Evolutionary conservation across 2,329 filamentous ascomycete genomes (phyloP).

Genomic region (Fonsecaea pedrosoi): DNA sequence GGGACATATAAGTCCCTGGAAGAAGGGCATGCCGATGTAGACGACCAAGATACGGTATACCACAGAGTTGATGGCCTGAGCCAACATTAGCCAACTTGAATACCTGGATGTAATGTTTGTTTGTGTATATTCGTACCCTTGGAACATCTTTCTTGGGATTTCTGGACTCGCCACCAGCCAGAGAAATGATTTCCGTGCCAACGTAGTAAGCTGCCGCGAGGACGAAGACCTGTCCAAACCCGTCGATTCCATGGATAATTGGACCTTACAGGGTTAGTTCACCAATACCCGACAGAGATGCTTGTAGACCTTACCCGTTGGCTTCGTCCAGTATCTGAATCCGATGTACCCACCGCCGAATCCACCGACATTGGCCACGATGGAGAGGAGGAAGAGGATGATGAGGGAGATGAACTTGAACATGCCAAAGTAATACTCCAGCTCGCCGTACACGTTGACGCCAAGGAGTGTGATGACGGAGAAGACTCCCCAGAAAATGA

Average conservation of each 20-base stretch:
- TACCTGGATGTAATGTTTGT: background rate
- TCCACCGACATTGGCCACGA: conserved; percentile 47
- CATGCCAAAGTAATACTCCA: conserved; percentile 55
- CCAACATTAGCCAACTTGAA: conserved; percentile 45
- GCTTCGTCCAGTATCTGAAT: conserved; percentile 74
- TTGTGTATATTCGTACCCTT: conserved; percentile 45
- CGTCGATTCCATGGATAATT: conserved; percentile 46
- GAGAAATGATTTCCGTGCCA: conserved; percentile 59
- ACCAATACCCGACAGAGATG: background rate
- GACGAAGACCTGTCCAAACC: conserved; percentile 48
- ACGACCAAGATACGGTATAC: conserved; percentile 63
- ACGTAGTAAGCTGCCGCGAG: conserved; percentile 48
- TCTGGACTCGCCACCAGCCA: conserved; percentile 63
- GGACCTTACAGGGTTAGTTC: conserved; percentile 36
- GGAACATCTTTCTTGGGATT: conserved; percentile 62
- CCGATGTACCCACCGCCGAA: conserved; percentile 61
- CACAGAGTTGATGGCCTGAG: conserved; percentile 50
- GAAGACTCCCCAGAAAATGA: conserved; percentile 56
- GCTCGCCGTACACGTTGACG: conserved; percentile 60
- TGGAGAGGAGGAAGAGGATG: conserved; percentile 45
- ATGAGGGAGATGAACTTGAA: conserved; percentile 48
- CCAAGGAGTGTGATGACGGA: conserved; percentile 51
- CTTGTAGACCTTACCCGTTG: conserved; percentile 44
- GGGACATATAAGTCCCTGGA: conserved; percentile 61
- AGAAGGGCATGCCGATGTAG: conserved; percentile 53